Evolutionary conservation across 495 filamentous ascomycete species (phyloP), one percentile per base, ranked within the genome.

Genomic region (Aspergillus sclerotioniger): DNA sequence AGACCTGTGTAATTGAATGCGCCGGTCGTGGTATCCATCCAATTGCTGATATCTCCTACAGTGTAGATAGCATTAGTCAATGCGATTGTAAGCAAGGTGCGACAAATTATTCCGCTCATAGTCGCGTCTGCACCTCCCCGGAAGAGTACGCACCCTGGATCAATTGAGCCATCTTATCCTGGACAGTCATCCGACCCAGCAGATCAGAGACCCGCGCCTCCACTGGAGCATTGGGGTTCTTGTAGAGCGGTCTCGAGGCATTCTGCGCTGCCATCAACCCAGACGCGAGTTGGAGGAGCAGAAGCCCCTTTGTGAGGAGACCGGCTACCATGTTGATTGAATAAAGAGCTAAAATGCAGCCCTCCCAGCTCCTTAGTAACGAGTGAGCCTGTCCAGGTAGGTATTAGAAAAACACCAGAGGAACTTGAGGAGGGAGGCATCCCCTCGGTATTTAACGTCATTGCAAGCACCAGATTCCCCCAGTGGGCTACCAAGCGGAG

Each of bases 141-240:
- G 13, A 21, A 32, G 16, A 6, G 13, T 17, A 8, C 53, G 35
- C 56, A 69, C 85, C 84, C 65, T 87, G 84, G 43, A 86, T 77
- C 56, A 90, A 75, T 66, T 90, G 87, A 4, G 82, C 75, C 47
- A 82, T 79, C 67, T 90, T 90, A 50, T 90, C 87, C 62, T 86
- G 77, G 41, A 87, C 77, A 0, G 83, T 89, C 87, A 90, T 90
- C 20, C 84, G 76, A 1, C 80, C 78, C 54, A 90, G 60, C 20
- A 90, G 72, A 67, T 90, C 86, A 8, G 76, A 67, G 8, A 90
- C 81, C 43, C 87, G 75, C 51, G 76, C 79, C 46, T 88, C 86
- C 12, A 88, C 77, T 5, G 80, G 62, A 0, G 82, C 82, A 17
- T 70, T 71, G 0, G 87, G 70, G 66, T 89, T 75, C 63, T 87